phyloP scores from a whole-genome alignment of 2,329 filamentous ascomycete species.

The Exophiala calicioides region DNA sequence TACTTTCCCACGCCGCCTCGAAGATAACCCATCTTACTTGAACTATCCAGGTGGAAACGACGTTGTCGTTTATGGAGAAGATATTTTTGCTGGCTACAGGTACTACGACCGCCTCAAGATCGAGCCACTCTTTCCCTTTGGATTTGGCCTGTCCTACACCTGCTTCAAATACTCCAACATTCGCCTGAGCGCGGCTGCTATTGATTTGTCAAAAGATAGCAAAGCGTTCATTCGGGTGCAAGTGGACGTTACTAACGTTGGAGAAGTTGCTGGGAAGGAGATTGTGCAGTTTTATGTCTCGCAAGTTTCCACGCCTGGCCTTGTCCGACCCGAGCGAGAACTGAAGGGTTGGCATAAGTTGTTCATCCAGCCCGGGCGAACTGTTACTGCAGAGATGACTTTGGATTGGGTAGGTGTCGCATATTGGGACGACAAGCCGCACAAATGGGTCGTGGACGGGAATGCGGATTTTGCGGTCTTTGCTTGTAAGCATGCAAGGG shows the following conservation, averaged over 20 bases:
- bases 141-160: constrained; percentile 76
- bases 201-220: constrained; percentile 34
- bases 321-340: no score
- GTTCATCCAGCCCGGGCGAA: no score
- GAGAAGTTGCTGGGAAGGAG: constrained; percentile 9
- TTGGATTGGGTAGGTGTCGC: no score
- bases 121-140: constrained; percentile 70
- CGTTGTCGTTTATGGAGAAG: constrained; percentile 73
- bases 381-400: no score
- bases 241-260: constrained; percentile 12
- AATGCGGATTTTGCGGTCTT: no score
- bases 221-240: neutral
- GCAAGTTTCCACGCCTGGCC: no score
- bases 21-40: constrained; percentile 73
- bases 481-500: no score
- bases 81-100: constrained; percentile 76
- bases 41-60: constrained; percentile 72
- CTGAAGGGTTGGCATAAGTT: no score
- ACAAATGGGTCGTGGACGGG: no score
- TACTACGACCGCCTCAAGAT: constrained; percentile 70
- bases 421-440: no score
- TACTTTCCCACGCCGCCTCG: constrained; percentile 65
- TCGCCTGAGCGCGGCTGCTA: constrained; percentile 44
- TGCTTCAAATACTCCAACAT: constrained; percentile 58
- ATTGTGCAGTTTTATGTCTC: constrained; percentile 19